Percentiles rank a stretch among this genome's conserved stretches.
phyloP scores from a whole-genome alignment of 805 yeast species.

The Maudiozyma turicensis region DNA sequence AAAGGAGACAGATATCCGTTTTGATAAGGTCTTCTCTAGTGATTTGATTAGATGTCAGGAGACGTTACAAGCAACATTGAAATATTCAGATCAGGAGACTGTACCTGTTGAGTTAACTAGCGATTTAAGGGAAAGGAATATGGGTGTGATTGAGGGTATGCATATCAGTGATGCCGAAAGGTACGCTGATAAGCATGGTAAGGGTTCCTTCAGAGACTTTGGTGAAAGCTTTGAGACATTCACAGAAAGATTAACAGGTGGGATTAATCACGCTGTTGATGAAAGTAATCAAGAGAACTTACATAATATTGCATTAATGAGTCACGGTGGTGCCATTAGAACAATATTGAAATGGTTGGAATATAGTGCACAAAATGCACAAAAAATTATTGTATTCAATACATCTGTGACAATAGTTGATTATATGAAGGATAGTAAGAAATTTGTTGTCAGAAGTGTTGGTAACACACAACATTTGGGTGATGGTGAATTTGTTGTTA shows the following conservation, averaged over 20 bases:
- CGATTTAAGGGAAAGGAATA: slow-evolving; percentile 56
- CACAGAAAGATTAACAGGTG: slow-evolving; percentile 38
- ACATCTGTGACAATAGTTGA: slow-evolving; percentile 67
- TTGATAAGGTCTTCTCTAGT: slow-evolving; percentile 32
- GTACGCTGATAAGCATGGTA: slow-evolving; percentile 44
- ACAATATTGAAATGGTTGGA: slow-evolving; percentile 45
- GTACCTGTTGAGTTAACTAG: slow-evolving; percentile 21
- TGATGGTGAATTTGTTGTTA: slow-evolving; percentile 38
- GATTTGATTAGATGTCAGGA: slow-evolving; percentile 47
- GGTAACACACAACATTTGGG: slow-evolving; percentile 67
- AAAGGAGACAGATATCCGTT: slow-evolving; percentile 26
- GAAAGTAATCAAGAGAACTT: slow-evolving; percentile 23
- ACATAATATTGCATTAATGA: slow-evolving; percentile 49
- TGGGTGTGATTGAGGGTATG: slow-evolving; percentile 80
- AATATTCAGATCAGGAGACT: slow-evolving; percentile 12
- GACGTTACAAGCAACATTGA: slow-evolving; percentile 41
- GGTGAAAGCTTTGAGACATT: slow-evolving; percentile 52
- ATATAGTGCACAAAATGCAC: slow-evolving; percentile 33
- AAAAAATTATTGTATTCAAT: slow-evolving; percentile 54
- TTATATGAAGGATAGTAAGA: slow-evolving; percentile 31
- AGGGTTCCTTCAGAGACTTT: slow-evolving; percentile 43
- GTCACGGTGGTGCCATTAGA: slow-evolving; percentile 79
- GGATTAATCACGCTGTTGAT: slow-evolving; percentile 36
- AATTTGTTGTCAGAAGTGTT: slow-evolving; percentile 41
- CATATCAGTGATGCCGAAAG: slow-evolving; percentile 49